Evolutionary conservation across 148 eudicot species (phyloP), one percentile per base, ranked within the genome.

Genomic region (Cornus florida): DNA sequence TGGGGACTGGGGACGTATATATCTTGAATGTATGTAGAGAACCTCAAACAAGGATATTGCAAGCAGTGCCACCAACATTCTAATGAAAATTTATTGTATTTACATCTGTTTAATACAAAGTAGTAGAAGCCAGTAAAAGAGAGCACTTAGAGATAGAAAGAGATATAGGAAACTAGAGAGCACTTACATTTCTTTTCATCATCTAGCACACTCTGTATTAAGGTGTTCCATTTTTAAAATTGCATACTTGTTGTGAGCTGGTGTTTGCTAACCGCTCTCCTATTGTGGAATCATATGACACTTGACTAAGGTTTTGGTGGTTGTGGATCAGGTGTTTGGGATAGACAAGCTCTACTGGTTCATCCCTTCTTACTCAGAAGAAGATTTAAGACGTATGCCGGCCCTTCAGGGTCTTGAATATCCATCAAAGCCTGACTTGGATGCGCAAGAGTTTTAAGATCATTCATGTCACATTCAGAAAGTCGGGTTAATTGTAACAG

Each of bases 401-500:
- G 94, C 89, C 56, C 98, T 95, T 74, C 95, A 95, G 80, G 98
- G 98, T 71, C 87, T 95, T 41, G 93, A 95, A 62, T 93, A 95
- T 72, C 99, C 99, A 50, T 90, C 97, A 56, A 95, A 92, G 76
- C 93, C 97, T 0, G 97, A 92, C 32, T 81, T 86, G 10, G 98
- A 91, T 31, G 75, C 88, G 13, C 97, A 92, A 82, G 92, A 90
- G 70, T 84, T 90, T 32, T 88, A 74, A 74, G 23, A 41, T 32
- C 50, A 10, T 72, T 62, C 9, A 19, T 31, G 31, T 67, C 11
- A 62, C 23, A 62, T 62, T n/a, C n/a, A 22, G 46, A 67, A 67
- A 53, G 48, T 46, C 14, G 7, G n/a, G 43, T 20, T 67, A 19
- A 7, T 50, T 20, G 14, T 41, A 66, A 28, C 81, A 20, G 33